Percentiles rank a stretch among this genome's conserved stretches.
Evolutionary conservation across 805 yeast species (phyloP).

Genomic region (Isabelozyma gotoi): DNA sequence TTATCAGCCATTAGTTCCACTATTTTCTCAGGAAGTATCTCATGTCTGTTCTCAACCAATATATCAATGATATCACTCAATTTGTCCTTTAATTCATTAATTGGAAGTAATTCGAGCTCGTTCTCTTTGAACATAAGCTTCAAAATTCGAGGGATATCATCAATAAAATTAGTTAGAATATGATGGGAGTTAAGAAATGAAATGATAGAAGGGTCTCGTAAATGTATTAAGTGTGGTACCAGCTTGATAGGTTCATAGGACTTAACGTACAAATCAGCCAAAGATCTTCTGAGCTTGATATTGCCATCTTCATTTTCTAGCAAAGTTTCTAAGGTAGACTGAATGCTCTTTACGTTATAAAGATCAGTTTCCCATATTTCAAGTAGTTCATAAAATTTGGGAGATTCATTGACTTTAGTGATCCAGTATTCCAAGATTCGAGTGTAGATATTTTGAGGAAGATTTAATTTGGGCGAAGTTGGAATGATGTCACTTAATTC

Average conservation of each 20-base stretch:
- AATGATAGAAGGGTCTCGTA: slow-evolving; percentile 56
- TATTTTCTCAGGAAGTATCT: slow-evolving; percentile 55
- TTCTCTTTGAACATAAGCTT: slow-evolving; percentile 36
- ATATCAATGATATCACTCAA: slow-evolving; percentile 49
- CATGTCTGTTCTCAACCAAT: slow-evolving; percentile 64
- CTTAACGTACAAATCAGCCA: slow-evolving; percentile 55
- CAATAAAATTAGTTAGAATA: slow-evolving; percentile 50
- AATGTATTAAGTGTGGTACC: slow-evolving; percentile 56
- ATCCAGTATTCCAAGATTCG: slow-evolving; percentile 52
- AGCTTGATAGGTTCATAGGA: slow-evolving; percentile 62
- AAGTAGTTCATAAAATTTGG: slow-evolving; percentile 43
- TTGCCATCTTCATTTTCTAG: slow-evolving; percentile 28
- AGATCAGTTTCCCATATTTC: slow-evolving; percentile 57
- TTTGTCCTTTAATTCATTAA: slow-evolving; percentile 36
- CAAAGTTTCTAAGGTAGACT: slow-evolving; percentile 45
- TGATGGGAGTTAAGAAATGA: slow-evolving; percentile 63
- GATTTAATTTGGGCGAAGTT: slow-evolving; percentile 29
- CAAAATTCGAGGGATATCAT: slow-evolving; percentile 53
- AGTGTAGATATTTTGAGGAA: slow-evolving; percentile 26
- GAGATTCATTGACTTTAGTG: slow-evolving; percentile 16
- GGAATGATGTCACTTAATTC: slow-evolving; percentile 62
- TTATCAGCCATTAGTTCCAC: slow-evolving; percentile 45
- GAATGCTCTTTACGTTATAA: slow-evolving; percentile 47
- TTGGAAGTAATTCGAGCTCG: slow-evolving; percentile 40
- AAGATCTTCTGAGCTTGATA: slow-evolving; percentile 35